phyloP scores from a whole-genome alignment of 345 rosid species.

The Populus davidiana region DNA sequence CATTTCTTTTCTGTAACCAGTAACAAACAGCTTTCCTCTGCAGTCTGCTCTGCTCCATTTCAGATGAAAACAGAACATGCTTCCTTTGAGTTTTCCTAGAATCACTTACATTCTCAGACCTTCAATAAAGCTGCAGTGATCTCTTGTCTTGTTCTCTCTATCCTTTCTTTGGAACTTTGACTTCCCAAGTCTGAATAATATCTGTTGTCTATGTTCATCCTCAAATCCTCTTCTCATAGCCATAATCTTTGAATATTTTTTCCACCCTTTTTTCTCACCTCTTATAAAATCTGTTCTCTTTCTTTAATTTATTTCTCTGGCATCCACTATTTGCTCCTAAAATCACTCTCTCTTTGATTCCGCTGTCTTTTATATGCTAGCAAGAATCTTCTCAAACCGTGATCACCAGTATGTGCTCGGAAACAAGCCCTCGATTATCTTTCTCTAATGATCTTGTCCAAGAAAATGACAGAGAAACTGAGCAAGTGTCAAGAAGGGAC shows the following conservation, averaged over 20 bases:
- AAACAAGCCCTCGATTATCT: constrained; percentile 54
- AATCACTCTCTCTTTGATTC: no score
- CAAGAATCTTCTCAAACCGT: not conserved
- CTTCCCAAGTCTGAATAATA: constrained; percentile 1
- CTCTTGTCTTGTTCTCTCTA: not conserved
- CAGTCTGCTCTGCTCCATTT: constrained; percentile 19
- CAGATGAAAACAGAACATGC: constrained; percentile 19
- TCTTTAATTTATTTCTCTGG: constrained; percentile 2
- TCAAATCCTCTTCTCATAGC: constrained; percentile 17
- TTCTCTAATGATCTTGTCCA: constrained; percentile 54
- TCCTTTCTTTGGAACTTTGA: not conserved
- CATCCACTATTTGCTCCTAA: not conserved
- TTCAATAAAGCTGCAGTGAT: constrained; percentile 2
- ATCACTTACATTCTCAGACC: constrained; percentile 4
- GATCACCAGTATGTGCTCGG: constrained; percentile 44
- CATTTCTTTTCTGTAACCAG: not conserved
- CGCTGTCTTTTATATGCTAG: not conserved
- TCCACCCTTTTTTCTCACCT: not conserved
- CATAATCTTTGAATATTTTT: constrained; percentile 26
- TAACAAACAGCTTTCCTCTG: constrained; percentile 16
- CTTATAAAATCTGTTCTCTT: not conserved
- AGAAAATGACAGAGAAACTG: constrained; percentile 24
- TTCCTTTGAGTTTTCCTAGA: constrained; percentile 2
- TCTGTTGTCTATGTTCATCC: constrained; percentile 8
- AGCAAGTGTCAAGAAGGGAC: constrained; percentile 37